Conservation (phyloP, 2,329 filamentous ascomycete species). For the Alternaria ethzedia region DNA sequence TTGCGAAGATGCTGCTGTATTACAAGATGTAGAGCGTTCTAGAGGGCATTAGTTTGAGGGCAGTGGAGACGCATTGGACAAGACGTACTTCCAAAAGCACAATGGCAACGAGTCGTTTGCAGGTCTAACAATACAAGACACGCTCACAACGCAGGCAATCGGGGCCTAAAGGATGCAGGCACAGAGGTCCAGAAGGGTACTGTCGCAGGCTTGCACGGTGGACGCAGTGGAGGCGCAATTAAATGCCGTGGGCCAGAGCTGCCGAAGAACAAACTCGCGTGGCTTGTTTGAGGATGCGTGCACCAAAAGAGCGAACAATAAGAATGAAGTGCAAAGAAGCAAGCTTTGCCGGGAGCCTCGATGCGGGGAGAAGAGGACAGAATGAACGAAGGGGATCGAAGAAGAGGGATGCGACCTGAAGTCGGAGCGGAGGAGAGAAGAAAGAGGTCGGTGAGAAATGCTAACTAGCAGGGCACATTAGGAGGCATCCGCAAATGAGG, state of each 20-base stretch:
- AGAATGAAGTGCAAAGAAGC: constrained; percentile 48
- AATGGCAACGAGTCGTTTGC: constrained; percentile 27
- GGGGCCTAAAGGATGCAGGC: not conserved
- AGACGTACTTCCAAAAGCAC: constrained; percentile 23
- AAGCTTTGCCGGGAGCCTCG: constrained; percentile 37
- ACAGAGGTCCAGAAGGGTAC: constrained; percentile 12
- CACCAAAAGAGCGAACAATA: constrained; percentile 49
- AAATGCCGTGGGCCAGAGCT: constrained; percentile 25
- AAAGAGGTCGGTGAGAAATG: constrained; percentile 39
- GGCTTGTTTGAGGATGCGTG: constrained; percentile 43
- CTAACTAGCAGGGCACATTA: constrained; percentile 40
- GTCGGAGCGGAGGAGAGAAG: constrained; percentile 34
- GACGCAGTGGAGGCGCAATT: constrained; percentile 34
- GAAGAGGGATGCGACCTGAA: constrained; percentile 39
- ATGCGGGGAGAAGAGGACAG: constrained; percentile 43
- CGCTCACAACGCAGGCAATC: constrained; percentile 18
- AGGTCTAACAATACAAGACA: constrained; percentile 20
- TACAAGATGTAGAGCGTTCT: constrained; percentile 40
- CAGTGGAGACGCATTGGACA: not conserved
- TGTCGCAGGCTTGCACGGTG: constrained; percentile 25
- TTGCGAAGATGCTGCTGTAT: constrained; percentile 37
- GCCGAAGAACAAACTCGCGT: constrained; percentile 30
- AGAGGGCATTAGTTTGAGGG: constrained; percentile 12
- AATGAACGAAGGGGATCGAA: constrained; percentile 46
- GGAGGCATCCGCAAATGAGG: constrained; percentile 47